These are phyloP conservation scores for Phytophthora cajani DNA, from an alignment of 352 stramenopile genomes.

Conservation along the genomic window DNA sequence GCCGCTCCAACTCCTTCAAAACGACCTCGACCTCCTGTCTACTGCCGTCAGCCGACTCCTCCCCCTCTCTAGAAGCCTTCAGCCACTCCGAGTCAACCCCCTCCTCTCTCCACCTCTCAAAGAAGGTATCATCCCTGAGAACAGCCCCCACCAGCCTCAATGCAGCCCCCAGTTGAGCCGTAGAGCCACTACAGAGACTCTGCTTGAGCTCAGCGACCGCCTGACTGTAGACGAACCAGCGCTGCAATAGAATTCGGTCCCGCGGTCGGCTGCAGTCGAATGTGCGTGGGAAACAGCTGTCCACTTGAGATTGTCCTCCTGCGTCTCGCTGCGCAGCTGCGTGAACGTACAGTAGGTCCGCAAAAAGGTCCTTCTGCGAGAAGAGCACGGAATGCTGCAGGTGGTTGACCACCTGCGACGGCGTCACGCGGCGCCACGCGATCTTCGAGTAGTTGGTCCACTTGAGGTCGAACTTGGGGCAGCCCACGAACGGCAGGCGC, in stretches of 20 bases:
- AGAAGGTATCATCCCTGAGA: conserved; percentile 4
- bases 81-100: neutral
- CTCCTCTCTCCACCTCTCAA: conserved; percentile 24
- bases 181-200: conserved; percentile 6
- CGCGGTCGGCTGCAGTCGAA: conserved; percentile 39
- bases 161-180: conserved; percentile 8
- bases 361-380: conserved; percentile 69
- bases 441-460: conserved; percentile 81
- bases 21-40: conserved; percentile 17
- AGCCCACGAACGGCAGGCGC: conserved; percentile 61
- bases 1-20: conserved; percentile 29
- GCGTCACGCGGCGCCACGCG: conserved; percentile 51
- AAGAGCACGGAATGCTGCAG: conserved; percentile 67
- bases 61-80: neutral
- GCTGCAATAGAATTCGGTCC: conserved; percentile 29
- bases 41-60: conserved; percentile 1
- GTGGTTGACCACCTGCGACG: conserved; percentile 69
- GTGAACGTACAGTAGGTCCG: conserved; percentile 43
- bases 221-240: conserved; percentile 59
- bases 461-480: conserved; percentile 65
- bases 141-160: neutral
- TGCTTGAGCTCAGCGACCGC: conserved; percentile 51
- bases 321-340: neutral
- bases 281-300: conserved; percentile 63
- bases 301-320: conserved; percentile 20